These are phyloP conservation scores for Cercospora nicotianae DNA, from an alignment of 2,329 filamentous ascomycete species.

Conservation along the genomic window DNA sequence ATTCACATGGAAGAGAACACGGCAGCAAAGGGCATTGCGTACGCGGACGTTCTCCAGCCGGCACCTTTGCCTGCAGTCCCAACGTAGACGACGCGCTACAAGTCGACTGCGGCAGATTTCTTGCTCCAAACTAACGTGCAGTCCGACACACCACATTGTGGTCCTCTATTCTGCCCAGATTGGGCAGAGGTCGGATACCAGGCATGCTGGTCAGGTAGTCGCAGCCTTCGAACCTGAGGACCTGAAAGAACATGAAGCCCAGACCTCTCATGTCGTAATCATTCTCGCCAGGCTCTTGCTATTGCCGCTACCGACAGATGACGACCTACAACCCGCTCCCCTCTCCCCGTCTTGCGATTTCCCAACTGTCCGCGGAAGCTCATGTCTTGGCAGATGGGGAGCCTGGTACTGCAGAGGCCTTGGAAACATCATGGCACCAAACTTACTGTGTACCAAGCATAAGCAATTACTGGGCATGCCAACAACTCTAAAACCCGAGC, in stretches of 20 bases:
- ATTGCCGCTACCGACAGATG: neutral
- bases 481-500: constrained; percentile 2
- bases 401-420: constrained; percentile 7
- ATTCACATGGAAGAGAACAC: neutral
- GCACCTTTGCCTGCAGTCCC: neutral
- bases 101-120: neutral
- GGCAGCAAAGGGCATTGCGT: neutral
- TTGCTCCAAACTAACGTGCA: neutral
- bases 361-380: neutral
- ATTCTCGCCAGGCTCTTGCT: neutral
- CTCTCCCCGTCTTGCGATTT: neutral
- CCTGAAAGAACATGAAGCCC: neutral
- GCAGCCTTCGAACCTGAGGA: neutral
- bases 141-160: neutral
- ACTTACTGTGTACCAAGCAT: constrained; percentile 10
- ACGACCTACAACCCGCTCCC: neutral
- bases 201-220: neutral
- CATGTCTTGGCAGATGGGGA: constrained; percentile 1
- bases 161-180: neutral
- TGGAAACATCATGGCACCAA: constrained; percentile 12
- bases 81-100: neutral
- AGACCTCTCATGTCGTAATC: neutral
- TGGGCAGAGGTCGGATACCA: neutral
- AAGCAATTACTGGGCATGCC: constrained; percentile 11
- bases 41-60: neutral